Base-by-base conservation (phyloP, 495 filamentous ascomycete genomes). In the Achaetomiella virescens region DNA sequence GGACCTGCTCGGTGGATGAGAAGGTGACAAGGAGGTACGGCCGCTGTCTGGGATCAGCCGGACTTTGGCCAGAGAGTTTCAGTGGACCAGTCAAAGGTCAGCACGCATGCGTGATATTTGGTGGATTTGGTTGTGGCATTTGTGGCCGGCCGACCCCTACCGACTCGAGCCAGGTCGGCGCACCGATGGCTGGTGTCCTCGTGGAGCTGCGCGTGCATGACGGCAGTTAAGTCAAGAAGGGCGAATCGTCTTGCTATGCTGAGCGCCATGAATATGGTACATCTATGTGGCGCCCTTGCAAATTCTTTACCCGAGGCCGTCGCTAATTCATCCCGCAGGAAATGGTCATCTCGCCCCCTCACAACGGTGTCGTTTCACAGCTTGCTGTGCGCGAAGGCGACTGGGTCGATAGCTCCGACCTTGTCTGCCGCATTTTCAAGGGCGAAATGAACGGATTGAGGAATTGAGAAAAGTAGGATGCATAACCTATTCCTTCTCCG, bases 211-310 rank as follows among this genome's bases (percentile, higher is more conserved):
- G 93, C 58, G 90, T 97, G 57, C 86, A 95, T 66, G 89, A 97
- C 36, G 95, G 91, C 60, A 74, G 79, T 36, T 90, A 97, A 49
- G 91, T 97, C 62, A 96, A 93, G 86, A 98, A 97, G 84, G 93
- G 93, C 62, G 93, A 98, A 66, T 92, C 93, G 18, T n/a, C 82
- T 98, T 67, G 93, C 92, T 57, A 89, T 98, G 52, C 81, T 97
- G 59, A 96, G 90, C 69, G 93, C 93, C 48, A 98, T 98, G 93
- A 98, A 98, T 81, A 97, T 98, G 95, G 92, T 97, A 78, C n/a
- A n/a, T n/a, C n/a, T n/a, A n/a, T 71, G 85, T 81, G 46, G 8
- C 45, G n/a, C 37, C 14, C 12, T 41, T 11, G 22, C 38, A 41
- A 40, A 15, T 15, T 52, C 10, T 46, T 21, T 12, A 29, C 38